Evolutionary conservation across 2,329 filamentous ascomycete species (phyloP), one percentile per base, ranked within the genome.

Genomic region (Aspergillus sp.): DNA sequence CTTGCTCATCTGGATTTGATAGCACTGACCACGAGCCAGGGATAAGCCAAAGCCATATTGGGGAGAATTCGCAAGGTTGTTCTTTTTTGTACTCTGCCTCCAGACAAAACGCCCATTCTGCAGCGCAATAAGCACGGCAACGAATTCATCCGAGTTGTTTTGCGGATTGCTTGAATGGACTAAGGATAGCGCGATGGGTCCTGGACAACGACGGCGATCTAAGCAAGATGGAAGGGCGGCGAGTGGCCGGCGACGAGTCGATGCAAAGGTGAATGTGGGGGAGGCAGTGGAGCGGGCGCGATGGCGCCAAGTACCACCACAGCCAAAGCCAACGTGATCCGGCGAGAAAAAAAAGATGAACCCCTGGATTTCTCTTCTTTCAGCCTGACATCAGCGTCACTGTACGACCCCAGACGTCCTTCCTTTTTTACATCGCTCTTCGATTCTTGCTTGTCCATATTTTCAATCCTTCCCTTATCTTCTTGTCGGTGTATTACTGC

Each of bases 331-430:
- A 58, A 51, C 56, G 51, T 44, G 37, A 54, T 48, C 46, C 12
- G 19, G 17, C n/a, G 20, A 54, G 30, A 52, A 57, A 54, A 50
- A 30, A 44, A 40, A 57, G 27, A 52, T 42, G 50, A 39, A 42
- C 58, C 58, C 58, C 58, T 60, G 58, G 55, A 51, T 51, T 40
- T 42, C 24, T 45, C 20, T 41, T 42, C 39, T 34, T 6, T 51
- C 46, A 49, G 53, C 47, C 39, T 57, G 54, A 51, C 50, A 57
- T 56, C 49, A 60, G 48, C 51, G 15, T 8, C 11, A 24, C 51
- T 54, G 42, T 54, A 47, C 51, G 15, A 54, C 51, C 46, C 44
- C 13, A 17, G n/a, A 33, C 11, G 12, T 20, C 15, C 34, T 17
- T 37, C n/a, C 48, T 40, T 37, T 50, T 51, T 34, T 24, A 20